A percentile compares a stretch with the other conserved stretches of the same genome.
phyloP scores from a whole-genome alignment of 2,329 filamentous ascomycete species.

The Diaporthe aspalathi region DNA sequence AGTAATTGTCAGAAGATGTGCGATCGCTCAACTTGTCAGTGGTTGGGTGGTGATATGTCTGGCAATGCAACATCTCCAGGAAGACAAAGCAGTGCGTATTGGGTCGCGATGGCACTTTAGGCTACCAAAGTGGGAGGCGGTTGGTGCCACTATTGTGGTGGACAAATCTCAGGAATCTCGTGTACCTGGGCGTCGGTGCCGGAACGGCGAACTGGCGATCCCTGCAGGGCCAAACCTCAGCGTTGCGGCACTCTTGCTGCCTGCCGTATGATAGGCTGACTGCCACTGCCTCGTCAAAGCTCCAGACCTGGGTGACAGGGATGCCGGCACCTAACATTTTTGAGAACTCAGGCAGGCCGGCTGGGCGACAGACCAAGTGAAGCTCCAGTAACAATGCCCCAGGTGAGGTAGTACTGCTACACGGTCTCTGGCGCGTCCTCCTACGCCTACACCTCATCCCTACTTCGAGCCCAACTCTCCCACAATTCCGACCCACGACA shows the following conservation, averaged over 20 bases:
- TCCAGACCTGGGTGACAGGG: slow-evolving; percentile 2
- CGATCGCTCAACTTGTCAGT: background rate
- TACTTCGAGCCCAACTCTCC: background rate
- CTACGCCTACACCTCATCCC: slow-evolving; percentile 13
- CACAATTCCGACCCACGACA: background rate
- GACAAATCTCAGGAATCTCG: background rate
- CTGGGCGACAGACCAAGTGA: background rate
- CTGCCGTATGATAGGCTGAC: slow-evolving; percentile 14
- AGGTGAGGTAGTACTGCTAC: background rate
- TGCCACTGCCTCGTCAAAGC: too few relatives aligned
- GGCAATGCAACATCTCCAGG: background rate
- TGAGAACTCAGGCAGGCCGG: background rate
- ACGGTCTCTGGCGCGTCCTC: slow-evolving; percentile 32
- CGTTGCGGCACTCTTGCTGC: background rate
- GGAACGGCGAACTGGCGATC: slow-evolving; percentile 24
- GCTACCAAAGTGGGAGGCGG: background rate
- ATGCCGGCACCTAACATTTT: slow-evolving; percentile 30
- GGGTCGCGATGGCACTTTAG: background rate
- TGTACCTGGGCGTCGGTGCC: slow-evolving; percentile 28
- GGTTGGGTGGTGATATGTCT: background rate
- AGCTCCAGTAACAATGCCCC: background rate
- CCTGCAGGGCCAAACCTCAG: slow-evolving; percentile 22
- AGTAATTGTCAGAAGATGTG: background rate
- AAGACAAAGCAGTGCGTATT: background rate
- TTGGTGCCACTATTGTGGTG: background rate